phyloP scores from a whole-genome alignment of 139 green algal species.

The Eudorina sp. region DNA sequence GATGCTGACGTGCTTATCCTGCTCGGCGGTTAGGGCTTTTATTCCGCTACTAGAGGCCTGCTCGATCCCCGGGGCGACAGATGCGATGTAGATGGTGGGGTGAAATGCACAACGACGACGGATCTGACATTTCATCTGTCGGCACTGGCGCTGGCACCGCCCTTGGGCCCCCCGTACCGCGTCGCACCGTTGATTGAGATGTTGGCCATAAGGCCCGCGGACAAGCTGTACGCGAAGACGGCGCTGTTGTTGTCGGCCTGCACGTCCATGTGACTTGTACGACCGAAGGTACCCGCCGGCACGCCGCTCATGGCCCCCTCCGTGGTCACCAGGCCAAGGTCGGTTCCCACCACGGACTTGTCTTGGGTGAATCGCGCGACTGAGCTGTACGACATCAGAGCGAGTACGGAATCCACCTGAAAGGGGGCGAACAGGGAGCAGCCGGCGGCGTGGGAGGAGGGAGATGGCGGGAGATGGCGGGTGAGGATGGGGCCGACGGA shows the following conservation, averaged over 20 bases:
- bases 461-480: background rate
- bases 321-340: conserved; percentile 34
- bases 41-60: no score
- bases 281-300: conserved; percentile 37
- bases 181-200: conserved; percentile 40
- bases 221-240: conserved; percentile 12
- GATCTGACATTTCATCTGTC: no score
- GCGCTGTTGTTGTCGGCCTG: conserved; percentile 34
- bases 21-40: no score
- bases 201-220: conserved; percentile 11
- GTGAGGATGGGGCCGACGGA: background rate
- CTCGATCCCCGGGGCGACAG: no score
- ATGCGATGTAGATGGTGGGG: no score
- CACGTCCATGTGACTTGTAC: conserved; percentile 29
- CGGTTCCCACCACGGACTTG: conserved; percentile 11
- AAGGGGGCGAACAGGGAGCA: no score
- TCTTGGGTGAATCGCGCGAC: background rate
- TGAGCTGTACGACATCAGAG: conserved; percentile 19
- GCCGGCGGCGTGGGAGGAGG: background rate
- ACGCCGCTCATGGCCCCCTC: conserved; percentile 17
- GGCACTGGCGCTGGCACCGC: no score
- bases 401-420: conserved; percentile 28
- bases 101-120: no score
- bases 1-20: no score
- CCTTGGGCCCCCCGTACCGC: background rate